Percentiles rank a stretch among this genome's conserved stretches.
Conservation (phyloP, 2,329 filamentous ascomycete species). For the Trichoderma lentiforme region DNA sequence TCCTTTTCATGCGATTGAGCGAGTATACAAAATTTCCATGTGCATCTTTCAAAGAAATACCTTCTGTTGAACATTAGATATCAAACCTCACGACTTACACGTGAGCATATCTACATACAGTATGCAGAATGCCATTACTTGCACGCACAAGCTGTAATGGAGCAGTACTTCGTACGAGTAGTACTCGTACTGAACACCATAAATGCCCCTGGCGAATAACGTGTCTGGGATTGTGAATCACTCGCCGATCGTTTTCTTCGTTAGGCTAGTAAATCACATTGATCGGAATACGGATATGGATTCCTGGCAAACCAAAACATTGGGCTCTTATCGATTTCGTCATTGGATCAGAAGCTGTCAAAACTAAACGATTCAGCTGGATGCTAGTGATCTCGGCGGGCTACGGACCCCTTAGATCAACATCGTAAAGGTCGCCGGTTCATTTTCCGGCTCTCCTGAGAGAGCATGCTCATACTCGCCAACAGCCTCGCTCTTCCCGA, state of each 20-base stretch:
- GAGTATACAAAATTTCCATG: not conserved
- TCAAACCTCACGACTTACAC: not conserved
- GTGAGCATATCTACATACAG: not conserved
- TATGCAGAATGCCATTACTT: not conserved
- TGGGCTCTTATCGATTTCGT: not conserved
- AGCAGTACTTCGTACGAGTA: not conserved
- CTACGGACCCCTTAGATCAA: not conserved
- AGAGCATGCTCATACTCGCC: not conserved
- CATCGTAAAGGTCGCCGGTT: not conserved
- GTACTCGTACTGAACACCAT: not conserved
- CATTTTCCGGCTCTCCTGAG: not conserved
- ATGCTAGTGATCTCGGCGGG: not conserved
- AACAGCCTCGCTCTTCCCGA: not conserved
- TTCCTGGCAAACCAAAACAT: not conserved
- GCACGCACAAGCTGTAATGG: not conserved
- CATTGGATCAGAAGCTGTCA: not conserved
- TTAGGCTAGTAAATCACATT: not conserved
- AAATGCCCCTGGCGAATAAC: not conserved
- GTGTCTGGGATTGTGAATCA: not conserved
- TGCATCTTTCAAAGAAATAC: not conserved
- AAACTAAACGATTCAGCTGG: not conserved
- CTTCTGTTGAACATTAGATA: not conserved
- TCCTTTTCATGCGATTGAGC: not conserved
- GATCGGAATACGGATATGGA: not conserved
- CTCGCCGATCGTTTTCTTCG: conserved; percentile 3